Base-by-base conservation (phyloP, 2,329 filamentous ascomycete species). In the Phyllosticta ampelicida region DNA sequence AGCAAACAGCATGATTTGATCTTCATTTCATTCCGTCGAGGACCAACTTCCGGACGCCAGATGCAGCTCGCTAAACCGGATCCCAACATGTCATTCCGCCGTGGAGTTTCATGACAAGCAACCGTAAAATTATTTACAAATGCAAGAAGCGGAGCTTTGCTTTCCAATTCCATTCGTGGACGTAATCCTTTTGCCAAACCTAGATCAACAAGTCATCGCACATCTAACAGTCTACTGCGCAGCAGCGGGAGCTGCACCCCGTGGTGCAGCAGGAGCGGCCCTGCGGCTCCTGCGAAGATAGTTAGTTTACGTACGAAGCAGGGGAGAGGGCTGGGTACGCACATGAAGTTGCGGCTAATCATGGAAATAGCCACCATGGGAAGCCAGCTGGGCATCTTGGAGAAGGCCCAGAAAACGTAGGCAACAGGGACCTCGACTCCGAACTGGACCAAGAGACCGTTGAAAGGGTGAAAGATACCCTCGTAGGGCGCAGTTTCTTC, bases 321-420 rank as follows among this genome's bases (percentile, higher is more conserved):
- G 2, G 29, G 19, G 13, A 20, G 4, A 5, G 20, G 8, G n/a
- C 26, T 56, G 8, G n/a, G 18, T 56, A 78, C 86, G 80, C 76
- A 90, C 88, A 91, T 90, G 72, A 91, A 80, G 60, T 77, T 81
- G 68, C 87, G 80, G 78, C 84, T 89, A 62, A 86, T 67, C 70
- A 91, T 84, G 56, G 85, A 88, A 65, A 92, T 78, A 53, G 82
- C 69, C 64, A 92, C 78, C 88, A 92, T 91, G 68, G 90, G 84
- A 58, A 83, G 73, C 88, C 88, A 92, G 64, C 78, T 83, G 2
- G 83, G 83, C 63, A 85, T 76, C 70, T 77, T 74, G 30, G 77
- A 74, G 66, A 86, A 78, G 28, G 67, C 77, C 81, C 83, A 90
- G 64, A 89, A 77, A 55, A 80, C 64, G 68, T 88, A 90, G 59